Evolutionary conservation across 352 stramenopile genomes (phyloP), one percentile per base, ranked within the genome.

Genomic region (Pythium coloratum): DNA sequence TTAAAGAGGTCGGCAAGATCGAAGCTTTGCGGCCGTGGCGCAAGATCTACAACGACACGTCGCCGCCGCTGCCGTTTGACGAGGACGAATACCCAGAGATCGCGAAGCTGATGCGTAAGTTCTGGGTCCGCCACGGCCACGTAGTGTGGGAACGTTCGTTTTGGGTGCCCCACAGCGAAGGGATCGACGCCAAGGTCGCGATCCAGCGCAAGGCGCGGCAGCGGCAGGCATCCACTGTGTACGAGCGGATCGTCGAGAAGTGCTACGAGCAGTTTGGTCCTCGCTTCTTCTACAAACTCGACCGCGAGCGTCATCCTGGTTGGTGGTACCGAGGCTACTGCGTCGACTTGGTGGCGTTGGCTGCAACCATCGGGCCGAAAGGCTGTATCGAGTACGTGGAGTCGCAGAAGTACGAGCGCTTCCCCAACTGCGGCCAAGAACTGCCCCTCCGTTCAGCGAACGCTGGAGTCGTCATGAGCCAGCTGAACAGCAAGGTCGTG

Each of bases 61-160:
- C 16, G 6, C 47, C 82, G 24, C 62, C 73, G n/a, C 14, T 76
- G 10, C 79, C 77, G 3, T 87, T 87, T 26, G 76, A 86, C 34
- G 69, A 77, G 26, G 13, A 18, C 0, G 44, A 64, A 1, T 30
- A 72, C 33, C 72, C 69, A 2, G 28, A 50, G 1, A 54, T 85
- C 10, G 70, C 76, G 0, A 55, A 46, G 8, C 69, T 70, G 40
- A 65, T 84, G 14, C 66, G 59, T 16, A 9, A 6, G 0, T 90
- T 90, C 62, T 90, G 81, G 78, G 26, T 42, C 20, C 53, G 36
- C 2, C 69, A 82, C 24, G 62, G 64, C 6, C 77, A 57, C 9
- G 69, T 69, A 2, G 81, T 82, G 47, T 88, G 81, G 81, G 79
- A 90, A 50, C 81, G 79, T 47, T 67, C 76, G 9, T 90, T 90